Conservation (phyloP, 106 monocot genomes). For the Phalaenopsis equestris region DNA sequence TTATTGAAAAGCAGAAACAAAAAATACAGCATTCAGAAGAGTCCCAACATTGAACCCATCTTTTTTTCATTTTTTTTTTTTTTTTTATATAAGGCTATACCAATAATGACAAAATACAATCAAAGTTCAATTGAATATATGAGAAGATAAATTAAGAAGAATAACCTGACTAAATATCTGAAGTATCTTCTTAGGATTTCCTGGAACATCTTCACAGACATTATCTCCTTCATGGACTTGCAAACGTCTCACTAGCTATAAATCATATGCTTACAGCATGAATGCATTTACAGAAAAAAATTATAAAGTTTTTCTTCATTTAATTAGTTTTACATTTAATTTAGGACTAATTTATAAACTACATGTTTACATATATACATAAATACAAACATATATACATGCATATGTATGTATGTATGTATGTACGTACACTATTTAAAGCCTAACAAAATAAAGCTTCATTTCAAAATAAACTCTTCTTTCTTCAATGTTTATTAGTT, state of each 20-base stretch:
- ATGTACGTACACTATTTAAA: too few relatives aligned
- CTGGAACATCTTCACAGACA: slow-evolving; percentile 38
- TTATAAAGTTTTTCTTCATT: neutral
- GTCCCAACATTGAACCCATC: too few relatives aligned
- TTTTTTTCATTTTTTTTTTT: neutral
- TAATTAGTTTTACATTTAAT: neutral
- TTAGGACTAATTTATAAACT: too few relatives aligned
- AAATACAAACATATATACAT: too few relatives aligned
- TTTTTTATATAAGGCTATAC: neutral
- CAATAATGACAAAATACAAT: neutral
- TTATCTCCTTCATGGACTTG: slow-evolving; percentile 67
- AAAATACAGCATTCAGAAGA: too few relatives aligned
- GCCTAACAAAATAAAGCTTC: too few relatives aligned
- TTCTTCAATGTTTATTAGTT: too few relatives aligned
- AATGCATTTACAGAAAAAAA: neutral
- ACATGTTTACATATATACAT: too few relatives aligned
- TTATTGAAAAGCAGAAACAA: too few relatives aligned
- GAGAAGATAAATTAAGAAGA: neutral
- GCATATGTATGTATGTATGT: too few relatives aligned
- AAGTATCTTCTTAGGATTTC: slow-evolving; percentile 76
- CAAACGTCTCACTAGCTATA: slow-evolving; percentile 65
- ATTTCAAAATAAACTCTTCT: too few relatives aligned
- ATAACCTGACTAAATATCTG: slow-evolving; percentile 74
- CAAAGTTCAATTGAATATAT: neutral
- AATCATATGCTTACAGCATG: neutral